A percentile compares a stretch with the other conserved stretches of the same genome.
Evolutionary conservation across 371 early-diverging fungal species (phyloP).

Genomic region (Rhizopus sp.): DNA sequence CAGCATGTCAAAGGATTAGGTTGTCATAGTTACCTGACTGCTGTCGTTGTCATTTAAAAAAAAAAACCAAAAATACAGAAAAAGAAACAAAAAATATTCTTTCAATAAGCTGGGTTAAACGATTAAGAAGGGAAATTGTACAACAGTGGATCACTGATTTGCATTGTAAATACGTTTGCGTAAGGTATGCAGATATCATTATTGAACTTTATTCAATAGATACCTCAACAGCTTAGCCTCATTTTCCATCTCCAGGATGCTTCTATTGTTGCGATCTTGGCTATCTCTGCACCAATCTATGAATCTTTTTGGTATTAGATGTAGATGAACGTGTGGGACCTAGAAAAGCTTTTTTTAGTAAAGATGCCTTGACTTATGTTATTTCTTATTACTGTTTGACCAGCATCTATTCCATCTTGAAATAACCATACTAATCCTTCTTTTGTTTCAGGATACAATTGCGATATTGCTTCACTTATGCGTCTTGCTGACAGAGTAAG

Average conservation of each 20-base stretch:
- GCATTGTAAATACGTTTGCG: too few relatives aligned
- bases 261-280: slow-evolving; percentile 7
- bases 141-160: neutral
- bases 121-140: neutral
- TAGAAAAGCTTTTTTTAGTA: neutral
- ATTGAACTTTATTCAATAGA: too few relatives aligned
- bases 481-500: neutral
- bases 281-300: slow-evolving; percentile 4
- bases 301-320: slow-evolving; percentile 15
- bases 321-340: slow-evolving; percentile 12
- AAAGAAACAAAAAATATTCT: slow-evolving; percentile 2
- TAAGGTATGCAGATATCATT: too few relatives aligned
- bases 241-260: slow-evolving; percentile 9
- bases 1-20: neutral
- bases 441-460: neutral
- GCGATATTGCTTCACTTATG: neutral
- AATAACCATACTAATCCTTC: neutral
- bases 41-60: slow-evolving; percentile 23
- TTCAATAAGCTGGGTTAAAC: neutral
- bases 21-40: slow-evolving; percentile 22
- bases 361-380: neutral
- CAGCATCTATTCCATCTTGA: slow-evolving; percentile 16
- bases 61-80: slow-evolving; percentile 3
- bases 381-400: slow-evolving; percentile 10
- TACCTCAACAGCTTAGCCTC: slow-evolving; percentile 9